Base-by-base conservation (phyloP, 2,329 filamentous ascomycete genomes). In the Pyrenophora seminiperda region DNA sequence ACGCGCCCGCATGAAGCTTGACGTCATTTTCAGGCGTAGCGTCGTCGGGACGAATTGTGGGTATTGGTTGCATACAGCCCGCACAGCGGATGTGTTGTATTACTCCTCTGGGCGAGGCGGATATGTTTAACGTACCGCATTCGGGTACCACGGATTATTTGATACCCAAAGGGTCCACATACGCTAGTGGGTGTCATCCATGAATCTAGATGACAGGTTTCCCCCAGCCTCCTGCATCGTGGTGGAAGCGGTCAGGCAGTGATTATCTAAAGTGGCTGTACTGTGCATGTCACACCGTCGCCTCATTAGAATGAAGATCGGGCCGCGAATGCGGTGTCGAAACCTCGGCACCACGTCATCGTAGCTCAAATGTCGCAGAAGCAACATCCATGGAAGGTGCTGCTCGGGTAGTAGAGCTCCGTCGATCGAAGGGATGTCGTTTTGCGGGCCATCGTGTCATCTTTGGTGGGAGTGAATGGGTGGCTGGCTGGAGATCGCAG, bases 1-100 rank as follows among this genome's bases (percentile, higher is more conserved):
- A 58, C 53, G 52, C 39, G 47, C 39, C 37, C 43, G 47, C 59
- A 62, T 56, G 54, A 50, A 53, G 30, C 10, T 56, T 67, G 64
- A 69, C 63, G 60, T 66, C 59, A 64, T 55, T 29, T 22, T 47
- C 32, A 43, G 31, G 33, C 42, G 47, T 41, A 50, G 45, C 41
- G 36, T 29, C 42, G 51, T 40, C 32, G 50, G 42, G 32, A 27
- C 34, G 31, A 34, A 43, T 19, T 15, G n/a, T 34, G 32, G 32
- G 42, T 33, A 41, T 53, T 50, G 18, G 37, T 30, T 52, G 52
- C 55, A 55, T 58, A 29, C 27, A 29, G 39, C 42, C 46, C 55
- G 46, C 55, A 42, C 45, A 50, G 18, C 34, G 41, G 39, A 43
- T 45, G 31, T 38, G 37, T n/a, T 43, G 34, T 24, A 32, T 54